phyloP scores from a whole-genome alignment of 495 filamentous ascomycete species.

The Letharia columbiana region DNA sequence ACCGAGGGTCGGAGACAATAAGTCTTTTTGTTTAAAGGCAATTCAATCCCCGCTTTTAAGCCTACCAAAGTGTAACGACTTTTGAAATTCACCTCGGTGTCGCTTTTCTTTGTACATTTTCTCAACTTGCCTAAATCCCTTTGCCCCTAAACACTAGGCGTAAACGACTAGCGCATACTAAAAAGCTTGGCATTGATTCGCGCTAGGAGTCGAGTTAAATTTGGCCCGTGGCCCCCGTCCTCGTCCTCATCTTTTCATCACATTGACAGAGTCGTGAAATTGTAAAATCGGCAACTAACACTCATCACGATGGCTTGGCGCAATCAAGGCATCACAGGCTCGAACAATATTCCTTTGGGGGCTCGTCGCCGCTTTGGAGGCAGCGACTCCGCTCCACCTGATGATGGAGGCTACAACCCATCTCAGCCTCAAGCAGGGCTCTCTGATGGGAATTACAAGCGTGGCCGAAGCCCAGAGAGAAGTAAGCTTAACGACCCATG shows the following conservation, averaged over 20 bases:
- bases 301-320: slow-evolving; percentile 70
- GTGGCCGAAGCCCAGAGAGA: slow-evolving; percentile 67
- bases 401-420: slow-evolving; percentile 53
- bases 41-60: no score
- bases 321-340: slow-evolving; percentile 92
- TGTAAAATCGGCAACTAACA: background rate
- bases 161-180: background rate
- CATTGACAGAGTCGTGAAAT: background rate
- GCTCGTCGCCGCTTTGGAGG: slow-evolving; percentile 75
- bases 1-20: no score
- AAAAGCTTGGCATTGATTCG: background rate
- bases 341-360: slow-evolving; percentile 95
- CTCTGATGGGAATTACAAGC: slow-evolving; percentile 48
- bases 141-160: no score
- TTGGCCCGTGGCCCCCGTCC: background rate
- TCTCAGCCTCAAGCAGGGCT: slow-evolving; percentile 40
- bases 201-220: slow-evolving; percentile 1
- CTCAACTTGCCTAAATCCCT: no score
- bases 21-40: no score
- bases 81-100: no score
- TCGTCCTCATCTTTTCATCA: background rate
- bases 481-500: slow-evolving; percentile 33
- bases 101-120: no score
- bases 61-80: no score
- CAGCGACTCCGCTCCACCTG: slow-evolving; percentile 41